These are phyloP conservation scores for Daldinia childiae DNA, from an alignment of 495 filamentous ascomycete genomes.

Conservation along the genomic window DNA sequence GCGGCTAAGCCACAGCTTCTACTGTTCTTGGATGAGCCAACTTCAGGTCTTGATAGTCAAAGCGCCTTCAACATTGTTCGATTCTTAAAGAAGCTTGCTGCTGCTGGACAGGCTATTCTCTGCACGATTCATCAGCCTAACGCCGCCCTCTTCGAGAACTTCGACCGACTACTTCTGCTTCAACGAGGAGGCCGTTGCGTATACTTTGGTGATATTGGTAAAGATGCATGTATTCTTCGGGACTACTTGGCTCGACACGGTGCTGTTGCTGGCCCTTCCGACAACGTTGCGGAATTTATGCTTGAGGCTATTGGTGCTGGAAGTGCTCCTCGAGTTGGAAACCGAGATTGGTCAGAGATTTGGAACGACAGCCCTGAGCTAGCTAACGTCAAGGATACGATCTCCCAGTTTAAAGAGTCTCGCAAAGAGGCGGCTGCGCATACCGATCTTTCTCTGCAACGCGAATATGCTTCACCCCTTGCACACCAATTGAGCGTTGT, in stretches of 20 bases:
- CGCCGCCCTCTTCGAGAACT: constrained; percentile 84
- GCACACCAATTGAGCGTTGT: constrained; percentile 76
- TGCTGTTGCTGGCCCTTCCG: constrained; percentile 62
- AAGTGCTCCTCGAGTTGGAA: constrained; percentile 73
- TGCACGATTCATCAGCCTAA: constrained; percentile 95
- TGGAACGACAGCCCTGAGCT: constrained; percentile 78
- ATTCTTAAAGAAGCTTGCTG: constrained; percentile 85
- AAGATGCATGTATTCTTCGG: constrained; percentile 57
- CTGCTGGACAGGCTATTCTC: constrained; percentile 85
- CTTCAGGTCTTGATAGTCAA: constrained; percentile 85
- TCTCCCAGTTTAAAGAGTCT: constrained; percentile 70
- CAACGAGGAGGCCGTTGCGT: constrained; percentile 75
- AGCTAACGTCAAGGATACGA: constrained; percentile 70
- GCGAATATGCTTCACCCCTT: constrained; percentile 79
- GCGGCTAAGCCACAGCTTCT: constrained; percentile 86
- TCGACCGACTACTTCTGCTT: constrained; percentile 74
- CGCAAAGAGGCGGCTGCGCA: constrained; percentile 59
- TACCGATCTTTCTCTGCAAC: constrained; percentile 57
- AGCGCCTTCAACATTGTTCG: constrained; percentile 89
- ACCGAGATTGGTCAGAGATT: constrained; percentile 82
- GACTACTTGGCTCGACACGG: constrained; percentile 63
- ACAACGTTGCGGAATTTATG: constrained; percentile 88
- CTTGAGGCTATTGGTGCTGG: constrained; percentile 87
- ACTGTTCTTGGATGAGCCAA: constrained; percentile 91
- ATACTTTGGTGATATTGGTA: constrained; percentile 72